Evolutionary conservation across 2,329 filamentous ascomycete genomes (phyloP).

Genomic region (Fusarium tjaetaba): DNA sequence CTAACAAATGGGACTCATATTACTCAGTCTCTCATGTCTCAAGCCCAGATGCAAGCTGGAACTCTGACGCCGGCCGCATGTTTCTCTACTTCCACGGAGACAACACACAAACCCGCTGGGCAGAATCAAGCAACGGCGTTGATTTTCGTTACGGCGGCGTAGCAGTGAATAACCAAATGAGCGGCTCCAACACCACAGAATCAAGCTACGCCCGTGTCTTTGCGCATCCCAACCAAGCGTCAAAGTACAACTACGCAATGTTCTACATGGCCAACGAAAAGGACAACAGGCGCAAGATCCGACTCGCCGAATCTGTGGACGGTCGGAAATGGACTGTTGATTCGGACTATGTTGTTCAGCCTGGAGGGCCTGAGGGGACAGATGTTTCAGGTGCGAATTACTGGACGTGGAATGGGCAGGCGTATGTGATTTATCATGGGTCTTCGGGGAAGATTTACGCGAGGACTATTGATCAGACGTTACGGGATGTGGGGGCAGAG

Average conservation of each 20-base stretch:
- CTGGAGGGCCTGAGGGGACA: neutral
- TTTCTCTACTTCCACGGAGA: conserved; percentile 31
- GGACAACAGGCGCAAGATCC: conserved; percentile 38
- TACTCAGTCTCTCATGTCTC: conserved; percentile 31
- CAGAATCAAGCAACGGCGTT: conserved; percentile 10
- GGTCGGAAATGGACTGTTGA: conserved; percentile 33
- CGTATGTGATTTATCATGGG: conserved; percentile 21
- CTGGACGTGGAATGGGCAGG: conserved; percentile 18
- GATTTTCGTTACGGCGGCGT: conserved; percentile 22
- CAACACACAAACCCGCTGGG: conserved; percentile 18
- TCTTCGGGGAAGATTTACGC: conserved; percentile 11
- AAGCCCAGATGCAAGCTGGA: conserved; percentile 25
- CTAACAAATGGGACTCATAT: conserved; percentile 11
- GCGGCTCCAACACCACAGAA: conserved; percentile 36
- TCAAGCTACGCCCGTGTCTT: conserved; percentile 43
- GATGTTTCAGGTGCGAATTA: conserved; percentile 22
- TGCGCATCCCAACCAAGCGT: conserved; percentile 29
- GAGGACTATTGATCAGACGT: conserved; percentile 22
- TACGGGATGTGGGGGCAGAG: conserved; percentile 11
- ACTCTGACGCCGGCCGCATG: neutral
- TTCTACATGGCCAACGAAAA: conserved; percentile 44
- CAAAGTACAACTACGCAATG: conserved; percentile 40
- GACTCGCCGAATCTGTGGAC: conserved; percentile 39
- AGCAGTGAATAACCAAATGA: conserved; percentile 38
- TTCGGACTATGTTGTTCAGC: conserved; percentile 12